These are phyloP conservation scores for Daldinia bambusicola DNA, from an alignment of 495 filamentous ascomycete species.

Conservation along the genomic window DNA sequence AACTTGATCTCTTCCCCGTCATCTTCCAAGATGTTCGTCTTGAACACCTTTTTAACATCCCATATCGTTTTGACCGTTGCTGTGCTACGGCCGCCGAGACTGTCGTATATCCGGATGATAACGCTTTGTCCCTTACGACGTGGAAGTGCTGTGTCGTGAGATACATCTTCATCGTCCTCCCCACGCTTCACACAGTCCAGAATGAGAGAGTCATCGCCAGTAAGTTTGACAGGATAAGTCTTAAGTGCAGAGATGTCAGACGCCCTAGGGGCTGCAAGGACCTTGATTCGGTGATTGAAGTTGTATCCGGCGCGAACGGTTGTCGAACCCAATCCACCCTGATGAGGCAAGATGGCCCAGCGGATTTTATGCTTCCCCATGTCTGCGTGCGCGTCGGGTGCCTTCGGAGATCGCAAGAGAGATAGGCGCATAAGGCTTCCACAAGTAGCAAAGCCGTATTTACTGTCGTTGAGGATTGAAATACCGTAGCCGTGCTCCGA, in stretches of 20 bases:
- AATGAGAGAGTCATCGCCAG: conserved; percentile 69
- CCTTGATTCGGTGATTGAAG: conserved; percentile 84
- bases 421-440: conserved; percentile 94
- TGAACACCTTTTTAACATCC: conserved; percentile 78
- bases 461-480: conserved; percentile 93
- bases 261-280: conserved; percentile 51
- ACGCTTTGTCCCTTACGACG: conserved; percentile 77
- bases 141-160: conserved; percentile 71
- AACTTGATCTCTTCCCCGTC: conserved; percentile 68
- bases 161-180: conserved; percentile 94
- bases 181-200: conserved; percentile 90
- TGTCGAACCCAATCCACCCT: conserved; percentile 71
- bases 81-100: conserved; percentile 81
- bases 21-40: conserved; percentile 83
- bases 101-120: conserved; percentile 87
- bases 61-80: conserved; percentile 72
- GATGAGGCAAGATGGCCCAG: conserved; percentile 91
- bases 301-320: conserved; percentile 87
- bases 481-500: conserved; percentile 93
- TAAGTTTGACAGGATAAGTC: conserved; percentile 64
- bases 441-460: conserved; percentile 93
- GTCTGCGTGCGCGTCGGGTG: conserved; percentile 94
- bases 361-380: conserved; percentile 92
- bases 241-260: conserved; percentile 50
- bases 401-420: conserved; percentile 91